These are phyloP conservation scores for Apophysomyces ossiformis DNA, from an alignment of 371 early-diverging fungal species.

Conservation along the genomic window DNA sequence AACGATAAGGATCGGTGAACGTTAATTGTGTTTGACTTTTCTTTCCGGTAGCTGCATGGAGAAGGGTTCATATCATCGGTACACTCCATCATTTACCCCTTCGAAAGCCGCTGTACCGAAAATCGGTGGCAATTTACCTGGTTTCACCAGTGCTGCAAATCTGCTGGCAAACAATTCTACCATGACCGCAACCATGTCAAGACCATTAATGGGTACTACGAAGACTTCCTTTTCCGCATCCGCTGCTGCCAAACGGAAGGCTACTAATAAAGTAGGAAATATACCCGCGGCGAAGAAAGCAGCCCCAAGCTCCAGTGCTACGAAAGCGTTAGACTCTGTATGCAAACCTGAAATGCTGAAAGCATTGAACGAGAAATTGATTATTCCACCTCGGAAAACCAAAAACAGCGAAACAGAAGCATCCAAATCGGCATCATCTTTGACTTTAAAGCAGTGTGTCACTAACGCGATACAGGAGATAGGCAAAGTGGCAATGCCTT, in stretches of 20 bases:
- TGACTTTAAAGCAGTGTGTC: neutral
- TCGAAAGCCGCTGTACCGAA: neutral
- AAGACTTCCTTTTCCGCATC: neutral
- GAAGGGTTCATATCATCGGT: neutral
- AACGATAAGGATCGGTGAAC: neutral
- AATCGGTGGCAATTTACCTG: slow-evolving; percentile 23
- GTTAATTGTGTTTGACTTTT: neutral
- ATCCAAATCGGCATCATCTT: neutral
- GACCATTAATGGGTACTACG: neutral
- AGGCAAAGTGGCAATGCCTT: neutral
- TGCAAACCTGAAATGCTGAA: neutral
- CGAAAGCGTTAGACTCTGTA: neutral
- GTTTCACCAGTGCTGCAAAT: slow-evolving; percentile 35
- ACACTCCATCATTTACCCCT: neutral
- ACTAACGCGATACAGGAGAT: neutral
- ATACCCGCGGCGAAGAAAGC: neutral
- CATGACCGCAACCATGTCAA: neutral
- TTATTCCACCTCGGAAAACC: neutral
- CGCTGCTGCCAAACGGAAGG: neutral
- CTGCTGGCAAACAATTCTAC: neutral
- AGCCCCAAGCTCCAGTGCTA: neutral
- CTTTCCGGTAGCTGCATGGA: neutral
- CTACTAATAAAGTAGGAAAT: neutral
- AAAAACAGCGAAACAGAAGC: neutral
- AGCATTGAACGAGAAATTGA: slow-evolving; percentile 1